Base-by-base conservation (phyloP, 2,329 filamentous ascomycete genomes). In the Clarireedia paspali region DNA sequence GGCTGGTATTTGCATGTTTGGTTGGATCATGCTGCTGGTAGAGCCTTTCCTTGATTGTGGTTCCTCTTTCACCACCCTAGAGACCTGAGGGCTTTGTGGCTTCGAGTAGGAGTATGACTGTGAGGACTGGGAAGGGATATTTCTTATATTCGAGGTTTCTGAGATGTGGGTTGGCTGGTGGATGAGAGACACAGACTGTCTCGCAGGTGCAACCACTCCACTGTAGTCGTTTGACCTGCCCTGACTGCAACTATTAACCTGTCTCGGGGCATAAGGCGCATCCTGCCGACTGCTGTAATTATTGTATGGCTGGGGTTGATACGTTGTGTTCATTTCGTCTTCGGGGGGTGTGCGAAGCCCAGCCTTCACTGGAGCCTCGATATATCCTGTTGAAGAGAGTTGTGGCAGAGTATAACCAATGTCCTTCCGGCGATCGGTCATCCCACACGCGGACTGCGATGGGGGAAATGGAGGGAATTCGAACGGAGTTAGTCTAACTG, bases 1-100 rank as follows among this genome's bases (percentile, higher is more conserved):
- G 46, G 77, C 75, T 6, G 90, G 89, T 42, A 95, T 84, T 64
- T 87, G 83, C 39, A 92, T 75, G 51, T 61, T 66, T 4, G 65
- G 60, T 48, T 62, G 53, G 12, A 68, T 68, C 38, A 56, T 50
- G 36, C 67, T 63, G 23, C 57, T 60, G 20, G 53, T 62, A 34
- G 59, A 53, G 42, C 58, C 63, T 45, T 61, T 67, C 39, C 50
- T 64, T 54, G 47, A 58, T 39, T 57, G 58, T 48, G 60, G 23
- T 23, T 45, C 42, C n/a, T 12, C 20, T 12, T n/a, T n/a, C 20
- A 20, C 56, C 50, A 60, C 57, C 27, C 54, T 57, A 30, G 52
- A 47, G 10, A 59, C 55, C 36, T 57, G 52, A 15, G 65, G 65
- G 48, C 64, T 68, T 36, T 53, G 44, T 42, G 62, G 58, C 40